phyloP scores from a whole-genome alignment of 345 rosid genomes.

The Camelina laxa region DNA sequence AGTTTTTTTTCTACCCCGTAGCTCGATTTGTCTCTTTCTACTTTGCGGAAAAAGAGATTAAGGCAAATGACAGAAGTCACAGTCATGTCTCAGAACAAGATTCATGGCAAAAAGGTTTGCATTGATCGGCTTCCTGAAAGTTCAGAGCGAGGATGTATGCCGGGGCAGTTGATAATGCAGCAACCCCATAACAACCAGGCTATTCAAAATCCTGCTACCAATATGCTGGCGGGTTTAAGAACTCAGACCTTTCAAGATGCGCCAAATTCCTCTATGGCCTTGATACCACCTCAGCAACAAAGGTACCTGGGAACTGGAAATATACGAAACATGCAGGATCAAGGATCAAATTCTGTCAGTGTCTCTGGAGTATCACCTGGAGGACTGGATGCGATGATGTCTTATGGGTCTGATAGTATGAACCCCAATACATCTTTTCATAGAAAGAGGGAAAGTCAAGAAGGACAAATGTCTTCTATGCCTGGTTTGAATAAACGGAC shows the following conservation, averaged over 20 bases:
- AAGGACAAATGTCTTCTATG: conserved; percentile 64
- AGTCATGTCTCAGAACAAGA: conserved; percentile 62
- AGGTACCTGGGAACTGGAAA: conserved; percentile 60
- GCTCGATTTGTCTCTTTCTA: conserved; percentile 73
- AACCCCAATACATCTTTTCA: conserved; percentile 58
- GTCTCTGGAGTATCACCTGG: conserved; percentile 62
- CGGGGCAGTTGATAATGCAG: conserved; percentile 60
- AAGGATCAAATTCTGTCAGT: conserved; percentile 55
- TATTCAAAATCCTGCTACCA: conserved; percentile 63
- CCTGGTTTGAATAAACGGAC: conserved; percentile 69
- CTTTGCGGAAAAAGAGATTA: conserved; percentile 71
- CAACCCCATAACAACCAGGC: conserved; percentile 62
- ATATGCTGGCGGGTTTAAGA: conserved; percentile 54
- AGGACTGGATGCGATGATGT: conserved; percentile 69
- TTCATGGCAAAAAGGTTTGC: conserved; percentile 79
- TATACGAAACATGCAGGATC: conserved; percentile 69
- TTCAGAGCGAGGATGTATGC: conserved; percentile 58
- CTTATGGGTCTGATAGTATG: conserved; percentile 58
- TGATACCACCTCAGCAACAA: conserved; percentile 60
- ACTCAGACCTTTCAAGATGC: conserved; percentile 67
- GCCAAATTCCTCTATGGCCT: conserved; percentile 53
- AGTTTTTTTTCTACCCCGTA: conserved; percentile 46
- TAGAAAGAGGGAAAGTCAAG: conserved; percentile 79
- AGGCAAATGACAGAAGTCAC: conserved; percentile 69
- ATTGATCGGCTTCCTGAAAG: conserved; percentile 72